A percentile compares a stretch with the other conserved stretches of the same genome.
phyloP scores from a whole-genome alignment of 495 filamentous ascomycete species.

The Aspergillus leporis region DNA sequence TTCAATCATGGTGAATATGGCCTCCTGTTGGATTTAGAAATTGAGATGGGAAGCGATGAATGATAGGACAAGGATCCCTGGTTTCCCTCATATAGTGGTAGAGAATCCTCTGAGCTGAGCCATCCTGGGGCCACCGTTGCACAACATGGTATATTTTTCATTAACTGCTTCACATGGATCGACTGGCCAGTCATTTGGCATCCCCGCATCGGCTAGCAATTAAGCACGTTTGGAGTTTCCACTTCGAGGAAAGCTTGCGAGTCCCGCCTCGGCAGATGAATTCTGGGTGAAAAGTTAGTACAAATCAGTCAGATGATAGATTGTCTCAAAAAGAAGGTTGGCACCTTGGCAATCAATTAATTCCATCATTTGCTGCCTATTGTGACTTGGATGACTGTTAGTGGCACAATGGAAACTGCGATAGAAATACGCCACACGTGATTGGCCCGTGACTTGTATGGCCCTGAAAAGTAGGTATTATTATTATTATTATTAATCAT shows the following conservation, averaged over 20 bases:
- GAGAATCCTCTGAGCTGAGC: neutral
- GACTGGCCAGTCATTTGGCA: neutral
- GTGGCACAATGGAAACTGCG: too few species aligned
- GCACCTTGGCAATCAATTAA: too few species aligned
- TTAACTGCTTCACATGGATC: neutral
- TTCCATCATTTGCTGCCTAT: too few species aligned
- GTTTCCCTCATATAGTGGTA: neutral
- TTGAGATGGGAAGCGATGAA: neutral
- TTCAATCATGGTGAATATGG: conserved; percentile 37
- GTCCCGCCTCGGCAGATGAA: conserved; percentile 20
- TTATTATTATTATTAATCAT: too few species aligned
- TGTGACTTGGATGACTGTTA: too few species aligned
- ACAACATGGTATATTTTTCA: neutral
- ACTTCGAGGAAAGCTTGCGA: conserved; percentile 34
- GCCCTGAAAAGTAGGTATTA: too few species aligned
- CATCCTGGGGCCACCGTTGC: neutral
- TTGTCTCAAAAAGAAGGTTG: too few species aligned
- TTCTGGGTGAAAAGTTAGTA: too few species aligned
- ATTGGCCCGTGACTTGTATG: too few species aligned
- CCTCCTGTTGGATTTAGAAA: neutral
- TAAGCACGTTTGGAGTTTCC: conserved; percentile 11
- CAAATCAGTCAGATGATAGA: too few species aligned
- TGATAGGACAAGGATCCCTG: neutral
- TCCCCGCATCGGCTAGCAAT: conserved; percentile 6
- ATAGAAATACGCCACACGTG: too few species aligned